Conservation (phyloP, 2,329 filamentous ascomycete genomes). For the Cladosporium sp. region DNA sequence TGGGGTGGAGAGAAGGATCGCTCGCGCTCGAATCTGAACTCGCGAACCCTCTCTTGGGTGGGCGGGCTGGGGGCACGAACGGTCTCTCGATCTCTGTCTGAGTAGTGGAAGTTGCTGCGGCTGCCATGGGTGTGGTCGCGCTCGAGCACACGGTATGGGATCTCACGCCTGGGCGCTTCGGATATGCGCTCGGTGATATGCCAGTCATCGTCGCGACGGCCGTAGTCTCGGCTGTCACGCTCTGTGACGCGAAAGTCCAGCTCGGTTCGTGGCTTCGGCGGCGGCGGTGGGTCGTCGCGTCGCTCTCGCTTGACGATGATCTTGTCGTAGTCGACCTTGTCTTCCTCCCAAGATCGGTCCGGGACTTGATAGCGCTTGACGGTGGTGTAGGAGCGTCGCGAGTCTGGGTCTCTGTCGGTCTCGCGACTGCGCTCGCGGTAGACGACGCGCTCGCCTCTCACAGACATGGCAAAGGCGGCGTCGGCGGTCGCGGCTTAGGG, state of each 20-base stretch:
- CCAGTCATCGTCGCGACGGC: constrained; percentile 26
- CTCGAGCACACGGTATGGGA: constrained; percentile 31
- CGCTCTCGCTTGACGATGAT: constrained; percentile 44
- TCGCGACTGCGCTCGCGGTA: constrained; percentile 44
- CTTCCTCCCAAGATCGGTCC: constrained; percentile 35
- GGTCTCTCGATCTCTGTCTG: constrained; percentile 33
- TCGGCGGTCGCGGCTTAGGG: neutral
- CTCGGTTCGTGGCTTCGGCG: constrained; percentile 20
- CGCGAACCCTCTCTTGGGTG: constrained; percentile 45
- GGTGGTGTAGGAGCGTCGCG: constrained; percentile 46
- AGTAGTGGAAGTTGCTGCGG: constrained; percentile 34
- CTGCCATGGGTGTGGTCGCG: constrained; percentile 23
- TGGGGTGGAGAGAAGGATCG: constrained; percentile 42
- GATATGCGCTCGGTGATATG: constrained; percentile 37
- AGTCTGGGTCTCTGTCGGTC: constrained; percentile 35
- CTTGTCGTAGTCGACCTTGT: constrained; percentile 42
- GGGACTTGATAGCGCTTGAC: constrained; percentile 59
- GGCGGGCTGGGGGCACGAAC: constrained; percentile 36
- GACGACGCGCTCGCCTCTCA: constrained; percentile 32
- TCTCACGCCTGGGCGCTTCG: constrained; percentile 29
- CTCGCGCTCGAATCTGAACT: constrained; percentile 51
- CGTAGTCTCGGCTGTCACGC: constrained; percentile 18
- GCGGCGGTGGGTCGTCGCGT: constrained; percentile 16
- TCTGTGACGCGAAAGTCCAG: constrained; percentile 25
- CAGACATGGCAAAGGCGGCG: constrained; percentile 34